Evolutionary conservation across 129 eudicot species (phyloP), one percentile per base, ranked within the genome.

Genomic region (Centella asiatica): DNA sequence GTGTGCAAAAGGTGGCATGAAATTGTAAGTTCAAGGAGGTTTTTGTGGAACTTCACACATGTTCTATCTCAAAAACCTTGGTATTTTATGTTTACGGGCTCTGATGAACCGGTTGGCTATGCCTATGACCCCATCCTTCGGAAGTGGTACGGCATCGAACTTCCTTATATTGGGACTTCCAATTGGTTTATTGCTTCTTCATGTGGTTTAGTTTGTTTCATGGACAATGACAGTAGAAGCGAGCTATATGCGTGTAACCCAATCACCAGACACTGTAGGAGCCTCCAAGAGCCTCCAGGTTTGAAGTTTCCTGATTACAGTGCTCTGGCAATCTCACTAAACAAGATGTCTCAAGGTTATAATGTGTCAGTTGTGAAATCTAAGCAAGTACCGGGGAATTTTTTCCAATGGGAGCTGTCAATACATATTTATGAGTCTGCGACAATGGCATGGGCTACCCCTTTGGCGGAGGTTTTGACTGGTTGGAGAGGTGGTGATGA

Each of bases 401-500:
- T 80, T 72, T 70, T 69, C 26, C 92, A 82, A 60, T 93, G 93
- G 89, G 96, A 93, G 63, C 83, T 93, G 55, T 87, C 96, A 2
- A 77, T 93, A 68, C 96, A 93, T 44, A 44, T 88, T 6, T 93
- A 87, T 6, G 81, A 80, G 18, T 93, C 99, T 0, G 85, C 57
- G 44, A 70, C 82, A 18, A 72, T 74, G 92, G 42, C 1, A 55
- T 93, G 99, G 99, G 67, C 72, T 10, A 82, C 93, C 26, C 57
- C 72, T 0, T 63, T 83, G 45, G 75, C 85, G 1, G 99, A 93
- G 80, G 75, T 83, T 60, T 49, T 93, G 64, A 64, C 84, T 1
- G 95, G 96, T 11, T 87, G 99, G 99, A 68, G 99, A 67, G 98
- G 88, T 2, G 96, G 98, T 14, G 90, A 92, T 31, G 98, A 87